A percentile compares a stretch with the other conserved stretches of the same genome.
phyloP scores from a whole-genome alignment of 192 early-diverging fungal genomes.

The Backusella circina region DNA sequence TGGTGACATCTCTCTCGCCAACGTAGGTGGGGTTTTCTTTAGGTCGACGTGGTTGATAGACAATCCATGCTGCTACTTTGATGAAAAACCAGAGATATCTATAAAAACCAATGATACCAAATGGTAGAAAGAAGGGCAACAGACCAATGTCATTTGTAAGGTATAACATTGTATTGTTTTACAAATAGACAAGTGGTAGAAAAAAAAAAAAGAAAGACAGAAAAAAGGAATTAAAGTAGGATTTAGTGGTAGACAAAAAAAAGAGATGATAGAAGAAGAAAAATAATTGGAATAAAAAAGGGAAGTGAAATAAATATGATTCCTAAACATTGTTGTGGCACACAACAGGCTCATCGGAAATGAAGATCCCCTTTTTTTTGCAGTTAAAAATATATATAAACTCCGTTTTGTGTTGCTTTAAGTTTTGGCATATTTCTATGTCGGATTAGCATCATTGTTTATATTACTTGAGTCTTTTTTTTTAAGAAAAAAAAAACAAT shows the following conservation, averaged over 20 bases:
- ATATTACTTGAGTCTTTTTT: not conserved
- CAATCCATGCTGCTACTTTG: slow-evolving; percentile 55
- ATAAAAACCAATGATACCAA: slow-evolving; percentile 69
- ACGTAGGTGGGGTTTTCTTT: slow-evolving; percentile 51
- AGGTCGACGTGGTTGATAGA: slow-evolving; percentile 60
- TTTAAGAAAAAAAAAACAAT: not conserved
- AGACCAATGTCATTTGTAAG: slow-evolving; percentile 53
- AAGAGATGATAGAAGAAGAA: not conserved
- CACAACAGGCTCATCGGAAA: not conserved
- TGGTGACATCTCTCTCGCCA: slow-evolving; percentile 58
- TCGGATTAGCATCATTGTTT: not conserved
- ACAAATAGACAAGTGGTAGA: not conserved
- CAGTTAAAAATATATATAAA: not conserved
- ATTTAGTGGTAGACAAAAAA: no score
- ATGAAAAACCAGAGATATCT: slow-evolving; percentile 69
- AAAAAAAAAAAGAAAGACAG: not conserved
- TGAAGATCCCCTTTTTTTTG: not conserved
- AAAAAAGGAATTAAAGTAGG: not conserved
- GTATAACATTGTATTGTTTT: slow-evolving; percentile 50
- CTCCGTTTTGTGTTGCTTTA: not conserved
- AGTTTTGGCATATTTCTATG: not conserved
- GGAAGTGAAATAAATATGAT: not conserved
- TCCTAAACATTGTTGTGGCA: not conserved
- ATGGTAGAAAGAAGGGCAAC: slow-evolving; percentile 58
- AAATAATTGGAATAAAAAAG: not conserved